Evolutionary conservation across 148 eudicot species (phyloP), one percentile per base, ranked within the genome.

Genomic region (Spergularia marina): DNA sequence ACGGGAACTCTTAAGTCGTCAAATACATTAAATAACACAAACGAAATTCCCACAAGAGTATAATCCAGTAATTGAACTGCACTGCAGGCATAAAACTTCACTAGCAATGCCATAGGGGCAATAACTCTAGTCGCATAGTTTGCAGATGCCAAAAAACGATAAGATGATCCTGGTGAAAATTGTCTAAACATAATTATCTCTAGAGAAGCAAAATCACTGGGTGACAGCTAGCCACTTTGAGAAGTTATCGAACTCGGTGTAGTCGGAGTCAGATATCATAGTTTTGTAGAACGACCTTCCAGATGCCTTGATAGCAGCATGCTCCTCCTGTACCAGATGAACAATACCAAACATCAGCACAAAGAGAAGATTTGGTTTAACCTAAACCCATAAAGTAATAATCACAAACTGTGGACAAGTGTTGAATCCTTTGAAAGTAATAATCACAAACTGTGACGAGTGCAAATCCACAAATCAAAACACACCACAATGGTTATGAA

Each of bases 201-300:
- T 53, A 53, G 36, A 12, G 20, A 70, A 70, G 21, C n/a, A 51
- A 71, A 65, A 82, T 89, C 61, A 91, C 88, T 89, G 87, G 10
- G 90, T 76, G 2, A 82, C 89, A 2, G 89, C 90, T 70, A 90
- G 68, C 91, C 91, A 90, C 84, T 90, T 88, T 6, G 91, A 40
- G 83, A 90, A 86, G 85, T 82, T 85, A 20, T 90, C 91, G 39
- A 90, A 88, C 76, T 88, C 91, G 5, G 88, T 79, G 84, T 88
- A 86, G 64, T 90, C 86, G 44, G 85, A 82, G 67, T 88, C 91
- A 8, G 91, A 88, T 54, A 90, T 84, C 94, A 88, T 85, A 0
- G 91, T 91, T 87, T 86, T 74, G 87, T 87, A 87, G 91, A 89
- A 87, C 2, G 88, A 52, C 52, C 85, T 86, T 23, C 91, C 82